phyloP scores from a whole-genome alignment of 805 yeast species.

The Ogataea angusta region DNA sequence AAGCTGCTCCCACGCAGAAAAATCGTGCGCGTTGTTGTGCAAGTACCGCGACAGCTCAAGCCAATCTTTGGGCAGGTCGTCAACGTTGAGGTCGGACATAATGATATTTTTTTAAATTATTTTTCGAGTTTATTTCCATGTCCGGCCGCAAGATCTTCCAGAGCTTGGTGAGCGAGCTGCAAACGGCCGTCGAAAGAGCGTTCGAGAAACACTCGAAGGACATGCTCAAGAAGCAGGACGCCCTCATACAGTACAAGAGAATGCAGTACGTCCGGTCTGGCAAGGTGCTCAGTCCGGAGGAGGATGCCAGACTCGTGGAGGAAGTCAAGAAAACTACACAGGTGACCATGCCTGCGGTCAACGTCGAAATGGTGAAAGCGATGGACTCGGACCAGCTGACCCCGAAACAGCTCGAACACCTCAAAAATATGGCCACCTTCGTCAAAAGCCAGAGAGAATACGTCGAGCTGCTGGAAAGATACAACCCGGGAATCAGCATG shows the following conservation, averaged over 20 bases:
- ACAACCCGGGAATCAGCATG: slow-evolving; percentile 80
- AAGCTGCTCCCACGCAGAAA: slow-evolving; percentile 6
- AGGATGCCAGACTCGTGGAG: slow-evolving; percentile 34
- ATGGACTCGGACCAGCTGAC: slow-evolving; percentile 26
- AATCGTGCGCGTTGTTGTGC: slow-evolving; percentile 6
- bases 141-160: slow-evolving; percentile 25
- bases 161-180: slow-evolving; percentile 39
- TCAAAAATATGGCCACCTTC: slow-evolving; percentile 59
- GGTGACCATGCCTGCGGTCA: slow-evolving; percentile 26
- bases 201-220: slow-evolving; percentile 38
- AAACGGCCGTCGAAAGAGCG: slow-evolving; percentile 35
- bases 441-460: slow-evolving; percentile 73
- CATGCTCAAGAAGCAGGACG: slow-evolving; percentile 41
- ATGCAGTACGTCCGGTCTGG: slow-evolving; percentile 42
- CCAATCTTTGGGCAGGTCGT: slow-evolving; percentile 12
- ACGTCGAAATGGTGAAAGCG: slow-evolving; percentile 25
- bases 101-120: not conserved
- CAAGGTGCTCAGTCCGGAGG: slow-evolving; percentile 30
- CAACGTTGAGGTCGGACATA: slow-evolving; percentile 6
- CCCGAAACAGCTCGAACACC: slow-evolving; percentile 35
- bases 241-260: slow-evolving; percentile 47
- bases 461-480: slow-evolving; percentile 74
- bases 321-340: slow-evolving; percentile 35
- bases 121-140: slow-evolving; percentile 14
- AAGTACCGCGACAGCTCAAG: slow-evolving; percentile 8